These are phyloP conservation scores for Paraglomus brasilianum DNA, from an alignment of 192 early-diverging fungal genomes.

Conservation along the genomic window DNA sequence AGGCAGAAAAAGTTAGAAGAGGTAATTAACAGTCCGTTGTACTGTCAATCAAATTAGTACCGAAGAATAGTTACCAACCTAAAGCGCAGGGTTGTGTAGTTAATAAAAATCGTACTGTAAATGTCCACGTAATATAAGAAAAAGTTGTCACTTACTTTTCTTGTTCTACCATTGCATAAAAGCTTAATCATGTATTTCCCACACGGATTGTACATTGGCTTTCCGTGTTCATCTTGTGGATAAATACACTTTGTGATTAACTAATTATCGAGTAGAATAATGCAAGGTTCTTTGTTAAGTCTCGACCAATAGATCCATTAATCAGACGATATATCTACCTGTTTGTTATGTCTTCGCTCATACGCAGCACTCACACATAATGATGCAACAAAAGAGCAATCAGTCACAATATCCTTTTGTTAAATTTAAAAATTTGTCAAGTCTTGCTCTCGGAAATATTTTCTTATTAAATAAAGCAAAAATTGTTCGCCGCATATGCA, in stretches of 20 bases:
- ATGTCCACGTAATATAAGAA: background rate
- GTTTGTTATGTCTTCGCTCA: conserved; percentile 69
- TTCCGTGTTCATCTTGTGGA: conserved; percentile 70
- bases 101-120: background rate
- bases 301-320: background rate
- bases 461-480: no score
- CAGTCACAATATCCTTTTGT: conserved; percentile 83
- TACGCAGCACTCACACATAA: conserved; percentile 82
- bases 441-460: no score
- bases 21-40: background rate
- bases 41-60: background rate
- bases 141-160: conserved; percentile 58
- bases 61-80: conserved; percentile 30
- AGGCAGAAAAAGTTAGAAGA: background rate
- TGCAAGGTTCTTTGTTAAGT: background rate
- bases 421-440: no score
- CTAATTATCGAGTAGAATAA: conserved; percentile 32
- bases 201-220: conserved; percentile 78
- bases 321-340: conserved; percentile 38
- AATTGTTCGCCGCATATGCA: no score
- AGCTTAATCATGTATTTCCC: conserved; percentile 91
- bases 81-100: background rate
- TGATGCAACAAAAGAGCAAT: conserved; percentile 95
- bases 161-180: conserved; percentile 79
- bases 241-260: conserved; percentile 84